Conservation (phyloP, 169 alveolate genomes). For the Theileria orientalis region DNA sequence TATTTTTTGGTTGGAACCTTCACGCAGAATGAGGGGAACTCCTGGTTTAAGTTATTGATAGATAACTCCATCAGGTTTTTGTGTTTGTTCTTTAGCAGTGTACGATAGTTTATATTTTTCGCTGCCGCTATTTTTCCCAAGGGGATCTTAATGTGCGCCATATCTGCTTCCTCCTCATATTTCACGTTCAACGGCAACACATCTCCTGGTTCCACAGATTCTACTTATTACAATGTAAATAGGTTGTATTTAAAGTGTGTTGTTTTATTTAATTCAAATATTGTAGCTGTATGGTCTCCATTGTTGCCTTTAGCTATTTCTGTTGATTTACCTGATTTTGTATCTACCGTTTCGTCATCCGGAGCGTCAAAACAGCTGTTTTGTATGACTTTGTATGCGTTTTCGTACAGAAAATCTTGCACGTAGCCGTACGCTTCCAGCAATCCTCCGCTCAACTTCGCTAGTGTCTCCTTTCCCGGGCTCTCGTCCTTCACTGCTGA, state of each 20-base stretch:
- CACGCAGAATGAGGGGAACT: slow-evolving; percentile 26
- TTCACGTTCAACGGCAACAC: slow-evolving; percentile 46
- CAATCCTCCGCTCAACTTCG: slow-evolving; percentile 6
- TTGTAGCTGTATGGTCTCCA: neutral
- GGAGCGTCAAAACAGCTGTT: neutral
- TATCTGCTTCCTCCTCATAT: slow-evolving; percentile 33
- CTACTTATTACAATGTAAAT: neutral
- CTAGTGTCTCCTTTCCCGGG: neutral
- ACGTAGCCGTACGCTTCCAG: slow-evolving; percentile 10
- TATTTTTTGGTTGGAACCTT: slow-evolving; percentile 36
- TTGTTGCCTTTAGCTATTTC: neutral
- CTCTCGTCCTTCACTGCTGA: slow-evolving; percentile 2
- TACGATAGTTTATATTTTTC: slow-evolving; percentile 46
- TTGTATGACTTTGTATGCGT: slow-evolving; percentile 5
- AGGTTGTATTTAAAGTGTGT: neutral
- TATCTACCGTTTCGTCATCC: neutral
- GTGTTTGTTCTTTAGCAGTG: slow-evolving; percentile 45
- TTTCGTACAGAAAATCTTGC: slow-evolving; percentile 2
- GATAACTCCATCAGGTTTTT: slow-evolving; percentile 50
- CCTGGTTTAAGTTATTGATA: slow-evolving; percentile 26
- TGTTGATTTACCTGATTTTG: neutral
- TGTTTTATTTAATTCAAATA: neutral
- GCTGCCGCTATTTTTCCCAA: slow-evolving; percentile 35
- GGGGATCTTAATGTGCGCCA: slow-evolving; percentile 49
- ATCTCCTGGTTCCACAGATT: neutral